Base-by-base conservation (phyloP, 176 grass and related monocot species). In the Panicum miliaceum region DNA sequence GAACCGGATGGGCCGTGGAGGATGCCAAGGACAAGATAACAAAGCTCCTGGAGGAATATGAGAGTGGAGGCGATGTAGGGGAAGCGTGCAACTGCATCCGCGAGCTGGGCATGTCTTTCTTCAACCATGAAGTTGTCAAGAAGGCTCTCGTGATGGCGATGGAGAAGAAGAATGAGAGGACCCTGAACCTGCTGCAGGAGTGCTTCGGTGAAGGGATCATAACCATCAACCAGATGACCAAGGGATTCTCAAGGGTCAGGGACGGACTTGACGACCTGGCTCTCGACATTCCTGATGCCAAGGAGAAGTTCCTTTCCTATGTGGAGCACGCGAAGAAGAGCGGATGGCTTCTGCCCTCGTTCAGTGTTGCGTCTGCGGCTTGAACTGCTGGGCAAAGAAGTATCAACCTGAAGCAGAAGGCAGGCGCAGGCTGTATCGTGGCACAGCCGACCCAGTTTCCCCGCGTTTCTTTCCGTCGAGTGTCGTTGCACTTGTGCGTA, bases 101-200 rank as follows among this genome's bases (percentile, higher is more conserved):
- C 3, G 95, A 97, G 52, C 75, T 97, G 35, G 86, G 62, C 65
- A 94, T 97, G 95, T 87, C 92, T 65, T 97, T 97, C 82, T 97
- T 97, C 86, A 91, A 97, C 34, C 95, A 97, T 68, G 95, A 97
- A 77, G 95, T 97, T 8, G 95, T 97, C 22, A 97, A 97, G 86
- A 97, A 97, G 78, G 92, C 90, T 2, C 82, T 94, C 1, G 59
- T 93, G 42, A 94, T 97, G 95, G 89, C 90, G 15, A 97, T 97
- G 95, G 95, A 97, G 50, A 97, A 94, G 88, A 92, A 94, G 60
- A 90, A 86, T 1, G 88, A 86, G 53, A 90, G 91, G 71, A 87
- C 75, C 71, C 81, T 97, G 2, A 76, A 64, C 20, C 90, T 97
- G 75, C 81, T 97, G 34, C 87, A 89, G 18, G 92, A 97, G 64